phyloP scores from a whole-genome alignment of 2,329 filamentous ascomycete genomes.

The Beauveria sp. region DNA sequence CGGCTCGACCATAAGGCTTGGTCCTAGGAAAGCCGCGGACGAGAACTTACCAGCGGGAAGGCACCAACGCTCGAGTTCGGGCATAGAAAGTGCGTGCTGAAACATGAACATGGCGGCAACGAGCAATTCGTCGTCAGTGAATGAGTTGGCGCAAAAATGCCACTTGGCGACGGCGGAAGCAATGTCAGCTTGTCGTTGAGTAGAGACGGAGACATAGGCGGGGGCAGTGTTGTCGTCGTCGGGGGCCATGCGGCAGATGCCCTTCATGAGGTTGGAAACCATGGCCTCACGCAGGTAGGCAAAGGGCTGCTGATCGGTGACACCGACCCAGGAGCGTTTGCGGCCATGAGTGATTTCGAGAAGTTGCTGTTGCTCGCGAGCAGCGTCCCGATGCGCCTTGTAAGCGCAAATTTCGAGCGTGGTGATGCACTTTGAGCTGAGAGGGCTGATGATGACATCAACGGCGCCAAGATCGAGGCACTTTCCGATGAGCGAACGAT shows the following conservation, averaged over 20 bases:
- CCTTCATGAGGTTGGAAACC: slow-evolving; percentile 84
- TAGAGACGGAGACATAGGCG: slow-evolving; percentile 60
- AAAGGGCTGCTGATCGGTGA: slow-evolving; percentile 78
- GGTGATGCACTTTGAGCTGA: slow-evolving; percentile 66
- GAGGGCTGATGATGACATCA: slow-evolving; percentile 75
- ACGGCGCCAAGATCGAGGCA: slow-evolving; percentile 81
- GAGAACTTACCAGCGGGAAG: slow-evolving; percentile 63
- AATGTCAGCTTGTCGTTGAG: slow-evolving; percentile 58
- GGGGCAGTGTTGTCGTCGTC: slow-evolving; percentile 53
- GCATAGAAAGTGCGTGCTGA: slow-evolving; percentile 75
- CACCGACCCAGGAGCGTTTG: slow-evolving; percentile 86
- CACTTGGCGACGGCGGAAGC: slow-evolving; percentile 66
- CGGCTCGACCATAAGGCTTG: not conserved
- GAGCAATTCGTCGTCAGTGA: slow-evolving; percentile 82
- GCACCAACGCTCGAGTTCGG: slow-evolving; percentile 73
- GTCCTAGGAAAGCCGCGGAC: not conserved
- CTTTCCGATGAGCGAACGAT: slow-evolving; percentile 47
- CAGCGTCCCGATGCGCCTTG: slow-evolving; percentile 68
- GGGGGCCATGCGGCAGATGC: slow-evolving; percentile 69
- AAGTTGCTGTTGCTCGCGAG: slow-evolving; percentile 64
- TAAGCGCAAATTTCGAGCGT: slow-evolving; percentile 78
- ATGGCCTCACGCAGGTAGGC: slow-evolving; percentile 86
- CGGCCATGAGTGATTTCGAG: slow-evolving; percentile 65
- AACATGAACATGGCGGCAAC: slow-evolving; percentile 83
- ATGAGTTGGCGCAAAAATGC: slow-evolving; percentile 85